Evolutionary conservation across 2,329 filamentous ascomycete genomes (phyloP).

Genomic region (Aspergillus sp.): DNA sequence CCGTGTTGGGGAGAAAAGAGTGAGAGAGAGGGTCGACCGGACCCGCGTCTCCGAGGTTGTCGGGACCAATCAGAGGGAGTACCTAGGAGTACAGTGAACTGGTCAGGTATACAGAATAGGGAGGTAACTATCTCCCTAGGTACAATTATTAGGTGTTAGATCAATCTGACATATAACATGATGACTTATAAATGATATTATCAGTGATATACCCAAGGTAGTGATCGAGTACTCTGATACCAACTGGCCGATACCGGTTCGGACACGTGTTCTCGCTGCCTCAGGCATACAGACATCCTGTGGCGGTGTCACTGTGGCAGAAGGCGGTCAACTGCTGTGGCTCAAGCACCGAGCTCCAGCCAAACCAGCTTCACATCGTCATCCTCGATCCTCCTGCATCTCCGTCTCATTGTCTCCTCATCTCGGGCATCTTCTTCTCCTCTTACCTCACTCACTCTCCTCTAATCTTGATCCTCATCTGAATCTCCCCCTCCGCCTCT

Average conservation of each 20-base stretch:
- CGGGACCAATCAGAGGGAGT: background rate
- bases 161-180: too few species aligned
- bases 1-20: slow-evolving; percentile 18
- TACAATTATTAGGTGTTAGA: background rate
- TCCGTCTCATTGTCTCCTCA: background rate
- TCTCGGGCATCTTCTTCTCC: background rate
- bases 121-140: too few species aligned
- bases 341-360: slow-evolving; percentile 16
- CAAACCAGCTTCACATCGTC: slow-evolving; percentile 6
- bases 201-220: too few species aligned
- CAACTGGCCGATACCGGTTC: background rate
- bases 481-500: background rate
- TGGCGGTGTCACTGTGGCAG: background rate
- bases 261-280: slow-evolving; percentile 6
- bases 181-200: too few species aligned
- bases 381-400: slow-evolving; percentile 6
- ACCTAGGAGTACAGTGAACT: too few species aligned
- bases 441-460: background rate
- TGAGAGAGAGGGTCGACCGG: slow-evolving; percentile 20
- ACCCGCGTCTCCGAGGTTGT: slow-evolving; percentile 32
- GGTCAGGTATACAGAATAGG: too few species aligned
- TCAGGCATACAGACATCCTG: slow-evolving; percentile 7
- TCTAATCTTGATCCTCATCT: background rate
- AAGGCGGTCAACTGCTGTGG: slow-evolving; percentile 7
- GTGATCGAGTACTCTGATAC: too few species aligned